Evolutionary conservation across 2,329 filamentous ascomycete genomes (phyloP).

Genomic region (Exophiala bonariae): DNA sequence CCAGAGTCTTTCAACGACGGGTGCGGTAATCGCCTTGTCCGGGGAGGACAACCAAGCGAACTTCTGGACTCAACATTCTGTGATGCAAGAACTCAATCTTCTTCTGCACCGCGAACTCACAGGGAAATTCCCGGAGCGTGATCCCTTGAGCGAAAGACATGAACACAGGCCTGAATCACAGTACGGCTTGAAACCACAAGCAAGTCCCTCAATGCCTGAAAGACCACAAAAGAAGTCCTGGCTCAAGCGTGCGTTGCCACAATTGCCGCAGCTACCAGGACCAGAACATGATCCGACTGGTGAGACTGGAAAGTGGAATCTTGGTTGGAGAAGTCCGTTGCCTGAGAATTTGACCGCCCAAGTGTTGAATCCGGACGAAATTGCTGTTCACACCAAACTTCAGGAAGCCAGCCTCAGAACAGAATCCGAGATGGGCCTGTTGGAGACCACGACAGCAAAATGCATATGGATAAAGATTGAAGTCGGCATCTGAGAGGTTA

Average conservation of each 20-base stretch:
- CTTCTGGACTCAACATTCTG: slow-evolving; percentile 45
- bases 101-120: slow-evolving; percentile 15
- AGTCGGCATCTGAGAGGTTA: slow-evolving; percentile 25
- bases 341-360: slow-evolving; percentile 5
- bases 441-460: slow-evolving; percentile 40
- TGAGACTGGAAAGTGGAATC: slow-evolving; percentile 29
- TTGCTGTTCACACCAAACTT: slow-evolving; percentile 35
- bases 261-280: slow-evolving; percentile 8
- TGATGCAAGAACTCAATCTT: slow-evolving; percentile 39
- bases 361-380: slow-evolving; percentile 25
- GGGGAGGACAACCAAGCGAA: slow-evolving; percentile 42
- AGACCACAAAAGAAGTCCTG: slow-evolving; percentile 17
- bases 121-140: not conserved
- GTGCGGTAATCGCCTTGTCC: slow-evolving; percentile 38
- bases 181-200: not conserved
- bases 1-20: slow-evolving; percentile 9
- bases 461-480: slow-evolving; percentile 35
- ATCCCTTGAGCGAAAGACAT: not conserved
- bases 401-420: slow-evolving; percentile 43
- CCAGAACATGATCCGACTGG: slow-evolving; percentile 25
- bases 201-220: slow-evolving; percentile 4
- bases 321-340: slow-evolving; percentile 32
- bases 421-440: slow-evolving; percentile 46
- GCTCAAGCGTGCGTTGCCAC: slow-evolving; percentile 17
- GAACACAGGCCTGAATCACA: not conserved